phyloP scores from a whole-genome alignment of 352 stramenopile genomes.

The Phytopythium ostracodes region DNA sequence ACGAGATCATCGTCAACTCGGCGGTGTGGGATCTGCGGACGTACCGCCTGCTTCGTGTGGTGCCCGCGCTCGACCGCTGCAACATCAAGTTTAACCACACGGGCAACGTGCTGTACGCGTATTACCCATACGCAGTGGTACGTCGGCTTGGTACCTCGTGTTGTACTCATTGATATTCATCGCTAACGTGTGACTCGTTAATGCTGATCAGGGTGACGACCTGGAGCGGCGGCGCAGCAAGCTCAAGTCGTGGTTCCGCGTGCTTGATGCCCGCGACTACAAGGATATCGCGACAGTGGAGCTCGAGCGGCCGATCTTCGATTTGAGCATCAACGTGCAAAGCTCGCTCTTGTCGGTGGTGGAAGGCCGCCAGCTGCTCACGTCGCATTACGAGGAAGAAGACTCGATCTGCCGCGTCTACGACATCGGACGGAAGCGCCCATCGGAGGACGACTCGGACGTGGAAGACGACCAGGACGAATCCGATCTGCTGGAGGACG shows the following conservation, averaged over 20 bases:
- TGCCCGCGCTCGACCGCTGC: slow-evolving; percentile 85
- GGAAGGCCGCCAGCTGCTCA: slow-evolving; percentile 70
- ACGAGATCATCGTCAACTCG: slow-evolving; percentile 88
- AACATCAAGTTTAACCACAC: slow-evolving; percentile 68
- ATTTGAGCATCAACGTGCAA: slow-evolving; percentile 60
- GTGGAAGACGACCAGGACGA: slow-evolving; percentile 71
- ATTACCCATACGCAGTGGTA: slow-evolving; percentile 68
- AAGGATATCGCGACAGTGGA: slow-evolving; percentile 83
- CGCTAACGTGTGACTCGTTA: slow-evolving; percentile 1
- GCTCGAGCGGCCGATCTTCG: slow-evolving; percentile 71
- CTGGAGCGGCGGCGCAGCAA: slow-evolving; percentile 53
- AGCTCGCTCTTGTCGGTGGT: slow-evolving; percentile 67
- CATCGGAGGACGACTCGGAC: slow-evolving; percentile 86
- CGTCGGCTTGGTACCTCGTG: slow-evolving; percentile 14
- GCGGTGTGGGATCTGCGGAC: slow-evolving; percentile 89
- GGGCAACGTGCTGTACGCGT: slow-evolving; percentile 77
- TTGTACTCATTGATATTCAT: neutral
- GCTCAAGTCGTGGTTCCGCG: slow-evolving; percentile 82
- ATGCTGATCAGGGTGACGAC: slow-evolving; percentile 41
- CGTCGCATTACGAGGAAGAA: slow-evolving; percentile 52
- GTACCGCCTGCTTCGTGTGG: slow-evolving; percentile 77
- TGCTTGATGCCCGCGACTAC: slow-evolving; percentile 80
- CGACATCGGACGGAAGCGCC: slow-evolving; percentile 79
- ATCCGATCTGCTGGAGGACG: slow-evolving; percentile 66
- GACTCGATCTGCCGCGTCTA: slow-evolving; percentile 84